Evolutionary conservation across 305 asterid species (phyloP), one percentile per base, ranked within the genome.

Genomic region (Petunia hybrid): DNA sequence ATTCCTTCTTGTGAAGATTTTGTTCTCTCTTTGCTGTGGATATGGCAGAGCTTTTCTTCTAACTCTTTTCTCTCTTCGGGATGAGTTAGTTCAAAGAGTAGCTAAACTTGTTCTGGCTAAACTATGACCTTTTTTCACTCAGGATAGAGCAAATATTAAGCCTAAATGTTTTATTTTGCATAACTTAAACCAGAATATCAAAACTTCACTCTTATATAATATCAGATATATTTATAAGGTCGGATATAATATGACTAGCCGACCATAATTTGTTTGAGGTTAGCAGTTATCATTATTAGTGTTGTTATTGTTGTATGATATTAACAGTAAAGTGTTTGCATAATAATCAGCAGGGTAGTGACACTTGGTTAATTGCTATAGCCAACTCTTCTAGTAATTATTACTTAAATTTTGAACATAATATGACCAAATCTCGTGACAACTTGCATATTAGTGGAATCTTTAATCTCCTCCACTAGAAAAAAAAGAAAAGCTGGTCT

Each of bases 401-500:
- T 85, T 81, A 78, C 61, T 81, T 63, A 8, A 75, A 78, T 62
- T 13, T 83, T 76, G 71, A 56, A 71, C 78, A 71, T 48, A 71
- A 45, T 45, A 36, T 14, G 51, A 80, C 60, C 60, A 86, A 79
- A 31, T 8, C 12, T 57, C 53, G 62, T 56, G 53, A 59, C 87
- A 84, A 86, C 73, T 89, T 77, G 86, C 69, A 80, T 76, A 80
- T 80, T 65, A 80, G 89, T 88, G 93, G 89, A 88, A 67, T 90
- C 87, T 76, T 77, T 83, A 80, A 41, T 74, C 83, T 73, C 85
- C 87, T 83, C 91, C 94, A 90, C 91, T 87, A 16, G n/a, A 71
- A 42, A 81, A 22, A 83, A 84, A 85, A 86, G 85, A 73, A 36
- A 73, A 51, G 78, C 51, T 69, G 31, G 77, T 16, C 59, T 16